Evolutionary conservation across 2,329 filamentous ascomycete species (phyloP), one percentile per base, ranked within the genome.

Genomic region (Hypoxylon sp.): DNA sequence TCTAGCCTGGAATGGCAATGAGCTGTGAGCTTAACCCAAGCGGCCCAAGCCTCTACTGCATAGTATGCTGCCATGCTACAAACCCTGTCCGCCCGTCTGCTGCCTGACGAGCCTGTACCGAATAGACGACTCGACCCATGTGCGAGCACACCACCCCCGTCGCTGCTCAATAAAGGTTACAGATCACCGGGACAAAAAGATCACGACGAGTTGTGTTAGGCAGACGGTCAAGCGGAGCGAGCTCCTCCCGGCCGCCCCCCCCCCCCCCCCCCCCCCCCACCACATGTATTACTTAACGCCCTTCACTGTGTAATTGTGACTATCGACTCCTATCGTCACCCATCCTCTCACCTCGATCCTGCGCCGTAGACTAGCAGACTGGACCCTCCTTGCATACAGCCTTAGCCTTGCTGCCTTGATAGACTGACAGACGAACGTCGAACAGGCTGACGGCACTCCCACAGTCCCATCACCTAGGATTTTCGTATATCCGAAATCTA

Each of bases 121-220:
- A n/a, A n/a, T n/a, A n/a, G n/a, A n/a, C n/a, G n/a, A n/a, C n/a
- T n/a, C n/a, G n/a, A n/a, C n/a, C n/a, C n/a, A n/a, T n/a, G n/a
- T n/a, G n/a, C n/a, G n/a, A n/a, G n/a, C n/a, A n/a, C n/a, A n/a
- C n/a, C 35, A 20, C 10, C 8, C 7, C 13, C 31, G 27, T 37
- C 23, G 20, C n/a, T n/a, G 41, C 58, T 51, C 40, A 31, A 48
- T 50, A 31, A 42, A 46, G 38, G 53, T 60, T 49, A 43, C 46
- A 54, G 58, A 58, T 55, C 54, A 37, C 42, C 55, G 58, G 58
- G 54, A 46, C 47, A 21, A 35, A 40, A 35, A 42, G 31, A 46
- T 23, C 31, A 6, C 15, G 6, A 17, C 23, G 48, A 35, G n/a
- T n/a, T n/a, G n/a, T n/a, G n/a, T n/a, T n/a, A n/a, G n/a, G n/a